Conservation (phyloP, 164 flowering plant genomes). For the Hamamelis virginiana region DNA sequence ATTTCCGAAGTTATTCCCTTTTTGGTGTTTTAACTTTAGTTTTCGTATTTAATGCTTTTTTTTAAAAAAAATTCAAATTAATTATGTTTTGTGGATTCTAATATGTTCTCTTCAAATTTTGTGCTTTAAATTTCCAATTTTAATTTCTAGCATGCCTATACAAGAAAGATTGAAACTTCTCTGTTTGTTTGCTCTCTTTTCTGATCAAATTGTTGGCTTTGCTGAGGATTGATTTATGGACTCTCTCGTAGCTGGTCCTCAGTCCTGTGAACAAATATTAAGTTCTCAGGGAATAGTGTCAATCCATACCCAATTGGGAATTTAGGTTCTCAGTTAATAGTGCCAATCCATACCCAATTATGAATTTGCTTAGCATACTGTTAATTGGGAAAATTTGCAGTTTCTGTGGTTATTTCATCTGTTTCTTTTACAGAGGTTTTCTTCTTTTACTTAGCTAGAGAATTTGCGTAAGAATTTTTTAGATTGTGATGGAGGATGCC, state of each 20-base stretch:
- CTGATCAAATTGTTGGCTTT: not conserved
- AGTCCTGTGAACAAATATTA: not conserved
- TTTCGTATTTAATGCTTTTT: not conserved
- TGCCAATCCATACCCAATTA: too few relatives aligned
- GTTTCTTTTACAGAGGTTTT: not conserved
- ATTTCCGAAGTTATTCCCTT: too few relatives aligned
- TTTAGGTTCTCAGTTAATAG: not conserved
- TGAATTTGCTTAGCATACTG: too few relatives aligned
- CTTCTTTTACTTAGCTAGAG: not conserved
- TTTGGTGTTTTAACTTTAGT: too few relatives aligned
- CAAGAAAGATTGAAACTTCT: not conserved
- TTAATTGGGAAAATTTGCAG: not conserved
- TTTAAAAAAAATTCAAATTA: not conserved
- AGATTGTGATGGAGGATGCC: not conserved
- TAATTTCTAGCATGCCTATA: not conserved
- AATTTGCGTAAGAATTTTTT: too few relatives aligned
- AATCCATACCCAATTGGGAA: too few relatives aligned
- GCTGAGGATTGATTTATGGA: not conserved
- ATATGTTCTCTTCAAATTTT: too few relatives aligned
- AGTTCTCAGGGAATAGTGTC: not conserved
- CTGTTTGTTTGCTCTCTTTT: not conserved
- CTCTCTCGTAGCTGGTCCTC: not conserved
- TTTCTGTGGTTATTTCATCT: not conserved
- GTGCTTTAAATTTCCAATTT: not conserved
- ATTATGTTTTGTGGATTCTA: not conserved